Evolutionary conservation across 1,284 basidiomycete species (phyloP).

Genomic region (Rhodotorula sp.): DNA sequence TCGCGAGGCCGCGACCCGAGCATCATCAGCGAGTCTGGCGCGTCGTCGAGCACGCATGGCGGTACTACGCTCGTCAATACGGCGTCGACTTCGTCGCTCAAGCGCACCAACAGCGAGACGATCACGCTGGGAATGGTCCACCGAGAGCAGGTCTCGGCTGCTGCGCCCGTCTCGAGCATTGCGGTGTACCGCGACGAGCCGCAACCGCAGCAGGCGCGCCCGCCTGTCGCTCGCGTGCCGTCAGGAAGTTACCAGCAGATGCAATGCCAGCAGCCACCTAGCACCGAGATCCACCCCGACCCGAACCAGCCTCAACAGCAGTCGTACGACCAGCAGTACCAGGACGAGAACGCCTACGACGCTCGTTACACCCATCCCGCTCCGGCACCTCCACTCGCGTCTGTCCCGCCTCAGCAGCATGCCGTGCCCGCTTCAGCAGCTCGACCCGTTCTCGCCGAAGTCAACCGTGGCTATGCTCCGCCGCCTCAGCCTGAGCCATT

Average conservation of each 20-base stretch:
- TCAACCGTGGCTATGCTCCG: slow-evolving; percentile 16
- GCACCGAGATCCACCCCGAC: not conserved
- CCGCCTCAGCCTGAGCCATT: not conserved
- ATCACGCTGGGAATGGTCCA: slow-evolving; percentile 14
- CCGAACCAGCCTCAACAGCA: not conserved
- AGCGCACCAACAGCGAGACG: slow-evolving; percentile 27
- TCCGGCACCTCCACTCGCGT: not conserved
- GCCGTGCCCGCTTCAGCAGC: not conserved
- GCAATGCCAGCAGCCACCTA: not conserved
- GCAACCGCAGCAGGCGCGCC: not conserved
- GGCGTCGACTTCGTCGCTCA: slow-evolving; percentile 13
- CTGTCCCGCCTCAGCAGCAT: not conserved
- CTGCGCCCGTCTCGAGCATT: slow-evolving; percentile 8
- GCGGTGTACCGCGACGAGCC: slow-evolving; percentile 28
- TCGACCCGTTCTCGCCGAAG: slow-evolving; percentile 23
- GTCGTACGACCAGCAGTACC: slow-evolving; percentile 18
- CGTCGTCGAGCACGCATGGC: slow-evolving; percentile 10
- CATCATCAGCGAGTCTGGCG: slow-evolving; percentile 6
- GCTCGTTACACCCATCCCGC: slow-evolving; percentile 3
- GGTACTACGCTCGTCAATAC: slow-evolving; percentile 12
- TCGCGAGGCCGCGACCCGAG: not conserved
- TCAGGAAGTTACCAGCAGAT: slow-evolving; percentile 1
- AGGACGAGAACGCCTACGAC: slow-evolving; percentile 29
- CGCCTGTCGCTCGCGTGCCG: not conserved
- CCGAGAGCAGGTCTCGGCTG: not conserved